phyloP scores from a whole-genome alignment of 2,329 filamentous ascomycete species.

The Scedosporium dehoogii region DNA sequence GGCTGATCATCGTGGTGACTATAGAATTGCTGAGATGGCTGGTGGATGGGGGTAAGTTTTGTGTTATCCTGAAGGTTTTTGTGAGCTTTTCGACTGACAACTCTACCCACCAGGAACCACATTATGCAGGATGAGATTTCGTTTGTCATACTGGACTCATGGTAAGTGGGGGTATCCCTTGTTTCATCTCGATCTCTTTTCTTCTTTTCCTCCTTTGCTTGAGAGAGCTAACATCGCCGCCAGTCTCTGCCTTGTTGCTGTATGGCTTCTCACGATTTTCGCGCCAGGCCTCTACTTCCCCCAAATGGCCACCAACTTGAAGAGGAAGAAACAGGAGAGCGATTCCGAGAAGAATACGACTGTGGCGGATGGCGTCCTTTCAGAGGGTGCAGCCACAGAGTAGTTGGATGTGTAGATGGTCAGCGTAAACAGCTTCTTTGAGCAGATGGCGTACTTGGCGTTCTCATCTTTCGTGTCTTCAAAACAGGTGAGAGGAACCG shows the following conservation, averaged over 20 bases:
- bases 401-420: neutral
- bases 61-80: neutral
- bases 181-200: neutral
- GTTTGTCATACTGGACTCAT: conserved; percentile 45
- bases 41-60: conserved; percentile 42
- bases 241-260: conserved; percentile 39
- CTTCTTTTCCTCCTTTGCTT: neutral
- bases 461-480: neutral
- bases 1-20: neutral
- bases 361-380: neutral
- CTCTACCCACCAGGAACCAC: conserved; percentile 24
- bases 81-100: neutral
- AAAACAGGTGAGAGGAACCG: neutral
- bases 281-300: conserved; percentile 47
- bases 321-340: neutral
- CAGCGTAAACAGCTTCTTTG: neutral
- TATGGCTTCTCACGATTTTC: conserved; percentile 39
- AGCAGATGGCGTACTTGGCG: neutral
- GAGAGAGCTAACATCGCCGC: conserved; percentile 3
- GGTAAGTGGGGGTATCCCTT: neutral
- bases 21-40: conserved; percentile 51
- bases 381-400: neutral
- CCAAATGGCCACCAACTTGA: conserved; percentile 30
- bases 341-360: conserved; percentile 1
- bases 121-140: conserved; percentile 54